These are phyloP conservation scores for Obelidium mucronatum DNA, from an alignment of 192 early-diverging fungal genomes.

Conservation along the genomic window DNA sequence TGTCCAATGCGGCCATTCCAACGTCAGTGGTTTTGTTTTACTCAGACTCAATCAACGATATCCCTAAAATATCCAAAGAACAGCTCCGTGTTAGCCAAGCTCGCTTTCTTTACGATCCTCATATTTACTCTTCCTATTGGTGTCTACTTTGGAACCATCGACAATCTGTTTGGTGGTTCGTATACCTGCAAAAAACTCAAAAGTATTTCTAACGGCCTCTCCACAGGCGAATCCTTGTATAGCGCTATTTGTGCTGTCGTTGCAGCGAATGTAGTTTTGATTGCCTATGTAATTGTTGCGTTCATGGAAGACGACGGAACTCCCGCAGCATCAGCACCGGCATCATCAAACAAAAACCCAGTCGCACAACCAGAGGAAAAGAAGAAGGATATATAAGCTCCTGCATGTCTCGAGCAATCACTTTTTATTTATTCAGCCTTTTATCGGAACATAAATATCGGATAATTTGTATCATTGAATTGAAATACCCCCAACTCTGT, in stretches of 20 bases:
- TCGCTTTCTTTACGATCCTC: conserved; percentile 39
- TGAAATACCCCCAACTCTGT: too few species aligned
- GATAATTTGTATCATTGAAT: too few species aligned
- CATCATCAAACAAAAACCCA: too few species aligned
- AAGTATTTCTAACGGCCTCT: too few species aligned
- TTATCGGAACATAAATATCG: too few species aligned
- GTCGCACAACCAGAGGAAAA: background rate
- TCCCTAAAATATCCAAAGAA: background rate
- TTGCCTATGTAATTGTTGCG: conserved; percentile 41
- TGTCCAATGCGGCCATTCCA: background rate
- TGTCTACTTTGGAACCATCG: conserved; percentile 31
- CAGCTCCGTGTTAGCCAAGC: conserved; percentile 38
- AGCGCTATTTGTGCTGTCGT: conserved; percentile 36
- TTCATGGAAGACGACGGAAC: conserved; percentile 35
- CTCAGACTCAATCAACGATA: background rate
- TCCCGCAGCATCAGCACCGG: background rate
- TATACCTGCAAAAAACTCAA: too few species aligned
- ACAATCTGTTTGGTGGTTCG: conserved; percentile 34
- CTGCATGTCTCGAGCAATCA: too few species aligned
- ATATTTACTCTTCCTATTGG: conserved; percentile 45
- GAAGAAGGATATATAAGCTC: background rate
- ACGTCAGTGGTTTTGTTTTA: background rate
- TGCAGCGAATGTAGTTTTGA: conserved; percentile 38
- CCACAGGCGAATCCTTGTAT: conserved; percentile 31
- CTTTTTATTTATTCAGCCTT: too few species aligned